phyloP scores from a whole-genome alignment of 2,329 filamentous ascomycete species.

The Botrytis fragariae region DNA sequence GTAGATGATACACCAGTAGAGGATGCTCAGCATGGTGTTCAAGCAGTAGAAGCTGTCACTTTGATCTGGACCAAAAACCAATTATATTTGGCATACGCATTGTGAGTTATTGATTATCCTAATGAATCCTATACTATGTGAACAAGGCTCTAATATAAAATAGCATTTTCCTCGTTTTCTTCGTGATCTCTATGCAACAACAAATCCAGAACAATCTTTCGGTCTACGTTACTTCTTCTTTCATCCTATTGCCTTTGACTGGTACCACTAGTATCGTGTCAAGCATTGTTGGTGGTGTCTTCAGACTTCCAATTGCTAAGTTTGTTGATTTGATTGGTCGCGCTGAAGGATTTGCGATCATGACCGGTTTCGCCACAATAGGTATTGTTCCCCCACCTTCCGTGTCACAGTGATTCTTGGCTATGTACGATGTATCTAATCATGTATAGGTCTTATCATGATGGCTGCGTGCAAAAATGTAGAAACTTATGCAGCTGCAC shows the following conservation, averaged over 20 bases:
- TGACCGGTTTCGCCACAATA: constrained; percentile 51
- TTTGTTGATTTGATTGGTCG: constrained; percentile 66
- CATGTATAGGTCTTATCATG: constrained; percentile 54
- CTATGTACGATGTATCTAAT: constrained; percentile 1
- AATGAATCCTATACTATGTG: neutral
- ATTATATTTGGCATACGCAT: constrained; percentile 31
- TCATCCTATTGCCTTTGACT: constrained; percentile 28
- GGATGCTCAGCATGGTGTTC: constrained; percentile 30
- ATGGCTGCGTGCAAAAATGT: constrained; percentile 63
- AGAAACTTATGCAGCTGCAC: constrained; percentile 55
- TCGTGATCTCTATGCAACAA: constrained; percentile 33
- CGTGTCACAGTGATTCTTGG: neutral
- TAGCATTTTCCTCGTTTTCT: constrained; percentile 34
- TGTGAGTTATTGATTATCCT: constrained; percentile 20
- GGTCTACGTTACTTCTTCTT: constrained; percentile 33
- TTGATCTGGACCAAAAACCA: constrained; percentile 33
- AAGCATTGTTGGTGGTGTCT: constrained; percentile 32
- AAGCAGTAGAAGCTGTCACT: constrained; percentile 33
- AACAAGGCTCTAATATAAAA: neutral
- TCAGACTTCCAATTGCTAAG: constrained; percentile 53
- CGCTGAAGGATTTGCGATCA: constrained; percentile 59
- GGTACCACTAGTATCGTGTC: constrained; percentile 34
- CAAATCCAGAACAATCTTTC: constrained; percentile 29
- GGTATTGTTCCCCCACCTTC: constrained; percentile 22
- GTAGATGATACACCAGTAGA: constrained; percentile 20